These are phyloP conservation scores for Verticillium tricorpus DNA, from an alignment of 2,329 filamentous ascomycete genomes.

Conservation along the genomic window DNA sequence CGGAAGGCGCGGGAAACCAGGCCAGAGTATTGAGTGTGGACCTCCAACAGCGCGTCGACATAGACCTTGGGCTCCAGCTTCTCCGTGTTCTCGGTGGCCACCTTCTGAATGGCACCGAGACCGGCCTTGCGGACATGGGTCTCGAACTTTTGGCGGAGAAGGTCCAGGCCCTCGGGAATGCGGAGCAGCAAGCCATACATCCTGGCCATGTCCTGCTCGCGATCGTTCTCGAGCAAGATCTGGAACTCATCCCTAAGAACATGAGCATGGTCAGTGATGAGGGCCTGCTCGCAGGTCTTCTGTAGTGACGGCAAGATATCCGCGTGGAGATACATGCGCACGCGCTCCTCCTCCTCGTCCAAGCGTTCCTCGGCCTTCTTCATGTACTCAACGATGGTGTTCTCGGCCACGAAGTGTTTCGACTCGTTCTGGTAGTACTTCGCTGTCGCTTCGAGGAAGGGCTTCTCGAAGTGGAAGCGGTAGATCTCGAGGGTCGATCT, in stretches of 20 bases:
- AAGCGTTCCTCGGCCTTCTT: conserved; percentile 93
- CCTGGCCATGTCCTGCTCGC: conserved; percentile 88
- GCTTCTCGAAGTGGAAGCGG: conserved; percentile 84
- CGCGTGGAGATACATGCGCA: conserved; percentile 83
- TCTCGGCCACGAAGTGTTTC: conserved; percentile 89
- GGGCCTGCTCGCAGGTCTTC: conserved; percentile 79
- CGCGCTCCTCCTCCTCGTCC: conserved; percentile 90
- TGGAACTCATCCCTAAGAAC: conserved; percentile 96
- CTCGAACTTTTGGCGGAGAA: conserved; percentile 82
- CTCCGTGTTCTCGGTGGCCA: conserved; percentile 78
- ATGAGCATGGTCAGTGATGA: conserved; percentile 82
- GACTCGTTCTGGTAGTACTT: conserved; percentile 90
- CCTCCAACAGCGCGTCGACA: conserved; percentile 89
- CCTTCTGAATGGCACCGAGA: conserved; percentile 82
- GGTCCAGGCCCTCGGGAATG: conserved; percentile 88
- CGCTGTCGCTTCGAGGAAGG: conserved; percentile 81
- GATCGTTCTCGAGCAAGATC: conserved; percentile 85
- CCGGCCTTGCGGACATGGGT: conserved; percentile 89
- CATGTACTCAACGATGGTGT: conserved; percentile 98
- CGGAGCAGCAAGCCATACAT: conserved; percentile 92
- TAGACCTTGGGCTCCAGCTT: conserved; percentile 95
- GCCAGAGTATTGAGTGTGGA: conserved; percentile 87
- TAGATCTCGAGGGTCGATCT: conserved; percentile 97
- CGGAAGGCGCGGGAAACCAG: conserved; percentile 90
- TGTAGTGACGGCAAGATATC: conserved; percentile 84